A percentile compares a stretch with the other conserved stretches of the same genome.
Evolutionary conservation across 2,329 filamentous ascomycete species (phyloP).

Genomic region (Fusarium brevicatenulatum): DNA sequence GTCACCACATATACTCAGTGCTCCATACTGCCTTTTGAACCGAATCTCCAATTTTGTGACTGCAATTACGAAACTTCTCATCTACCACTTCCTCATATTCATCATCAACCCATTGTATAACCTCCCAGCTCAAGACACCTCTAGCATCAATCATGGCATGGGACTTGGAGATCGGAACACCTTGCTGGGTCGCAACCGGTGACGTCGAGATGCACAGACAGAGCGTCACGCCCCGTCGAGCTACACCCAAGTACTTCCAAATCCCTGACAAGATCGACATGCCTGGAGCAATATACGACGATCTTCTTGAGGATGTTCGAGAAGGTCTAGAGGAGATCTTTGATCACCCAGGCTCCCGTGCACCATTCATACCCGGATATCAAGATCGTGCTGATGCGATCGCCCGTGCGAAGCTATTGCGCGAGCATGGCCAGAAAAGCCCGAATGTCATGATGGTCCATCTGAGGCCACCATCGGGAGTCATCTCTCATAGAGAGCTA

Average conservation of each 20-base stretch:
- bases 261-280: not conserved
- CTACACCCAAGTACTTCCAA: not conserved
- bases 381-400: not conserved
- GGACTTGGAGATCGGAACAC: not conserved
- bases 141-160: not conserved
- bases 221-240: not conserved
- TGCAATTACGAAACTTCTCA: not conserved
- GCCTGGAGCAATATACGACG: not conserved
- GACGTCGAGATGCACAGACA: not conserved
- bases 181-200: not conserved
- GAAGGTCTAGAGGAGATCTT: not conserved
- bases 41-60: not conserved
- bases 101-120: not conserved
- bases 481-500: not conserved
- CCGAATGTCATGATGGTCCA: not conserved
- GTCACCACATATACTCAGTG: rapidly evolving
- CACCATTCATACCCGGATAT: not conserved
- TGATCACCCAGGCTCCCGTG: not conserved
- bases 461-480: not conserved
- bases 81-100: rapidly evolving
- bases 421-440: not conserved
- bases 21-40: rapidly evolving
- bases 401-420: not conserved
- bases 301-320: not conserved
- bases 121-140: rapidly evolving